Base-by-base conservation (phyloP, 495 filamentous ascomycete genomes). In the Penicillium roqueforti region DNA sequence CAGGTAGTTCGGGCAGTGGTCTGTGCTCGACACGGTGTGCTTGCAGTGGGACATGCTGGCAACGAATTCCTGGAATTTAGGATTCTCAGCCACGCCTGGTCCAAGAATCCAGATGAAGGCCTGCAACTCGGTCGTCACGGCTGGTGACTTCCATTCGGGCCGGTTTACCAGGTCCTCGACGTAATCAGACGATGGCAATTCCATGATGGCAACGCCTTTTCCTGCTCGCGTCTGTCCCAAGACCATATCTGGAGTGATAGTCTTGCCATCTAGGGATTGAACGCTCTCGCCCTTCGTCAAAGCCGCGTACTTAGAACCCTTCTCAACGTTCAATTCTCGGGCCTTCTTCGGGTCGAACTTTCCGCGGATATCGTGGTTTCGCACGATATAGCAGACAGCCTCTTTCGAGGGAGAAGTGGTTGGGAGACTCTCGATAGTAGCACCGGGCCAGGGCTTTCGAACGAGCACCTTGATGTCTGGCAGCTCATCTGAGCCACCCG, bases 381-480 rank as follows among this genome's bases (percentile, higher is more conserved):
- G 86, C 49, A 96, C 75, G 59, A 99, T 83, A 65, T 97, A 99
- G 41, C 84, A 95, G 46, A 96, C 70, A 10, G 92, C 84, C 32
- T 86, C 82, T 11, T 67, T 66, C 3, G 81, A 81, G 11, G 82
- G 84, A 31, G 71, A 68, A 0, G 91, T 87, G 4, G 73, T 69
- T 5, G 92, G 92, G 1, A 96, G 76, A 10, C 56, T 68, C 2
- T 79, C 65, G 13, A 89, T 68, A 47, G 78, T 62, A 7, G 88
- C 83, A 6, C 84, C 88, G 3, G 92, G 92, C 92, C 91, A 97
- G 1, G 91, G 90, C 62, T 83, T 73, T 16, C 89, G 82, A 7
- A 91, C 83, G 22, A 91, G 67, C 0, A 95, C 90, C 3, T 78
- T 86, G 53, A 88, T 85, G 61, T 91, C 76, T 16, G 84, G 80